Base-by-base conservation (phyloP, 225 moss, liverwort and hornwort genomes). In the Takakia lepidozioides region DNA sequence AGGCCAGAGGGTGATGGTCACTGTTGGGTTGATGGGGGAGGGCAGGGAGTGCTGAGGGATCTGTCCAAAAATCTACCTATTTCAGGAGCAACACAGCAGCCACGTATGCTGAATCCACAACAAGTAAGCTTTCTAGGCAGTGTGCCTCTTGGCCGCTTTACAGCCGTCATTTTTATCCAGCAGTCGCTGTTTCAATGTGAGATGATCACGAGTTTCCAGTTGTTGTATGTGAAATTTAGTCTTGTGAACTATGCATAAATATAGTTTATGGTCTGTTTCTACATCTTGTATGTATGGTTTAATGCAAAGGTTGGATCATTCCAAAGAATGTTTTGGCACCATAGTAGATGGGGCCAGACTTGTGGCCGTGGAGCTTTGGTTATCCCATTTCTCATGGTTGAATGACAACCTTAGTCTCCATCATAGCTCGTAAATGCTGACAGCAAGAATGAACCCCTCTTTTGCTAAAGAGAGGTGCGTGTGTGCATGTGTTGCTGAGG, bases 21-120 rank as follows among this genome's bases (percentile, higher is more conserved):
- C n/a, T n/a, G n/a, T n/a, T n/a, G n/a, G n/a, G n/a, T n/a, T n/a
- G n/a, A n/a, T n/a, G n/a, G n/a, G n/a, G 16, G 14, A 56, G 54
- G 27, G 38, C 72, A 92, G 86, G 87, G 92, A 24, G 84, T 87
- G 16, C 56, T 87, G 38, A 76, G 87, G 63, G 84, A 87, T 60
- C 47, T 92, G 25, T 84, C 92, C 16, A 87, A 92, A 59, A 92
- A 79, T 47, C 69, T 82, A 20, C 79, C 84, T 2, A 50, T 72
- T 13, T 71, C 76, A 20, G 71, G 46, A 0, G 84, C 66, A 59
- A 75, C 78, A 20, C 84, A 79, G 65, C 92, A 74, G 64, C 92
- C 84, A 17, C 74, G 79, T 26, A 48, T 87, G 63, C 69, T 92
- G 62, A 84, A 79, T 55, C 82, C 79, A 36, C 84, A 79, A 46